Percentiles rank a stretch among this genome's conserved stretches.
phyloP scores from a whole-genome alignment of 2,329 filamentous ascomycete genomes.

The Pyrenochaeta sp. region DNA sequence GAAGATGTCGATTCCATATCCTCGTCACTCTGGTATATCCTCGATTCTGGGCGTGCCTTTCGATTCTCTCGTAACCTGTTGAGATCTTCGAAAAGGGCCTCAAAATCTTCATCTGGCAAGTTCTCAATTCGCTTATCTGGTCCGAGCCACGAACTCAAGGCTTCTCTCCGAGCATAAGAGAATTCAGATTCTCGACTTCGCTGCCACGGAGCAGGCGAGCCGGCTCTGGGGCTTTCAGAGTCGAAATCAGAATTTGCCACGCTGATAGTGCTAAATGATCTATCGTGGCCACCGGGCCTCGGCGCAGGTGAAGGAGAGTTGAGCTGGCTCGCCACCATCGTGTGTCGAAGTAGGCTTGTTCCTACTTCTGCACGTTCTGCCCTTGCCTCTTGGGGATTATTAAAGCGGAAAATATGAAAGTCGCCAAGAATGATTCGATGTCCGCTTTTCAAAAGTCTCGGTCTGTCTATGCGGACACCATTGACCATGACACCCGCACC shows the following conservation, averaged over 20 bases:
- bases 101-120: slow-evolving; percentile 91
- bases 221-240: slow-evolving; percentile 73
- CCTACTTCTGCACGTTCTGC: slow-evolving; percentile 85
- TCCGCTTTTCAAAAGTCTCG: slow-evolving; percentile 85
- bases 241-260: slow-evolving; percentile 80
- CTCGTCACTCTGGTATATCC: slow-evolving; percentile 71
- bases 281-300: slow-evolving; percentile 75
- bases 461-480: slow-evolving; percentile 84
- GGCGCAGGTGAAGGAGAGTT: slow-evolving; percentile 69
- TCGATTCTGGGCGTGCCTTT: slow-evolving; percentile 68
- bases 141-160: slow-evolving; percentile 88
- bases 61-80: slow-evolving; percentile 86
- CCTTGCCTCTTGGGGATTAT: slow-evolving; percentile 93
- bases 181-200: slow-evolving; percentile 87
- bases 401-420: slow-evolving; percentile 99
- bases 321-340: slow-evolving; percentile 70
- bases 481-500: slow-evolving; percentile 99
- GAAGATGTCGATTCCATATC: slow-evolving; percentile 90
- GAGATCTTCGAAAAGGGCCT: slow-evolving; percentile 91
- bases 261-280: slow-evolving; percentile 70
- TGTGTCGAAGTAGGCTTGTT: slow-evolving; percentile 83
- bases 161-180: slow-evolving; percentile 91
- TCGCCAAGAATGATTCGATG: slow-evolving; percentile 96
- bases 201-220: slow-evolving; percentile 75
- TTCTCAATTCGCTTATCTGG: slow-evolving; percentile 90